A percentile compares a stretch with the other conserved stretches of the same genome.
Conservation (phyloP, 495 filamentous ascomycete genomes). For the Penicillium ochrochloron region DNA sequence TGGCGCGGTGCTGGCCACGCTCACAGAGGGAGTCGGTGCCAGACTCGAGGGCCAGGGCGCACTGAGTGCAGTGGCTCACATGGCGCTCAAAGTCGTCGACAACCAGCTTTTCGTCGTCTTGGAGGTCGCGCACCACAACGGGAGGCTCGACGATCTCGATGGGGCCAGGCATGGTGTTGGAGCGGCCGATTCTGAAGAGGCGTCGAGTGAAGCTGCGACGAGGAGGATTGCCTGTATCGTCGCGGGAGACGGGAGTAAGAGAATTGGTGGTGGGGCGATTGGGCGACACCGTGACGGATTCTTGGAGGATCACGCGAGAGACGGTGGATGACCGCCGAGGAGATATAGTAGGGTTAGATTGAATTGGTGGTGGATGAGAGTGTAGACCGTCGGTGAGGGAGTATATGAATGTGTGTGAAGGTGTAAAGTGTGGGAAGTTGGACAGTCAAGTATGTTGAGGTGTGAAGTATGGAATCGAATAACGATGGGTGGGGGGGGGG, state of each 20-base stretch:
- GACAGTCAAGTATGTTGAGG: background rate
- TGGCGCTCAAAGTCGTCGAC: conserved; percentile 29
- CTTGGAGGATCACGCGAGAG: conserved; percentile 28
- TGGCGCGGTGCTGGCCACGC: conserved; percentile 51
- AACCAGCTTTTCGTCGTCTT: conserved; percentile 45
- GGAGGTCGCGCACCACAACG: conserved; percentile 46
- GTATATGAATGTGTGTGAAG: background rate
- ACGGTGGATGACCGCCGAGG: conserved; percentile 22
- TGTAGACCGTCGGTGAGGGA: background rate
- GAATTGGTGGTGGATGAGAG: background rate
- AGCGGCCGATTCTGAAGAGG: conserved; percentile 28
- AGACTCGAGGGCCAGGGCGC: conserved; percentile 43
- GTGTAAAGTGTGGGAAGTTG: background rate
- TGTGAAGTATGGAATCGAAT: background rate
- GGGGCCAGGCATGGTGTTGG: conserved; percentile 42
- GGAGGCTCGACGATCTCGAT: conserved; percentile 34
- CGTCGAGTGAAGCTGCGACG: conserved; percentile 26
- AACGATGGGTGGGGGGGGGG: conserved; percentile 1
- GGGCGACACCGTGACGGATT: conserved; percentile 45
- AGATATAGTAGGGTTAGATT: conserved; percentile 4
- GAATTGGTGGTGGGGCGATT: conserved; percentile 34
- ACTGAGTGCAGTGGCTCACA: conserved; percentile 43
- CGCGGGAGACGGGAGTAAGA: conserved; percentile 27
- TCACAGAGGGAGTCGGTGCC: conserved; percentile 50
- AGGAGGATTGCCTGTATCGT: conserved; percentile 30